Conservation (phyloP, 2,329 filamentous ascomycete species). For the Zymoseptoria passerinii region DNA sequence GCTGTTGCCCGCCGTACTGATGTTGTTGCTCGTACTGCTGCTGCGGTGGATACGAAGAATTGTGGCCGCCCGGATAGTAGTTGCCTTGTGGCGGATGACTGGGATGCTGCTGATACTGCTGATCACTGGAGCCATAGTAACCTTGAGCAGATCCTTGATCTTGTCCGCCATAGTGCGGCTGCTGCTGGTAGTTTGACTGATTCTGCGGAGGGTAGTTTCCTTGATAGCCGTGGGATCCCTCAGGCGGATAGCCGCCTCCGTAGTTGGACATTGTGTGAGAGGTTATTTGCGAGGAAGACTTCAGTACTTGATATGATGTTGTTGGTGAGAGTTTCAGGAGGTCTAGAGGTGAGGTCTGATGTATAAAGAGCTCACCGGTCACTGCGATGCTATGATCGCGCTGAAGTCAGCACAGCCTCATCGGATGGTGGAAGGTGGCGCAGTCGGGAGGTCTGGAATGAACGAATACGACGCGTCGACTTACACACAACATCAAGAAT, state of each 20-base stretch:
- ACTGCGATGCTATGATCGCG: neutral
- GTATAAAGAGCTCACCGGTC: neutral
- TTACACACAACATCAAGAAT: neutral
- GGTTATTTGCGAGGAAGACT: neutral
- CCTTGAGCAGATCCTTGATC: constrained; percentile 20
- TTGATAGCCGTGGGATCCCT: neutral
- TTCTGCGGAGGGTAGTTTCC: constrained; percentile 7
- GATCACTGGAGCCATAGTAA: constrained; percentile 24
- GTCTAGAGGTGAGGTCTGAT: neutral
- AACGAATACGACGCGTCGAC: neutral
- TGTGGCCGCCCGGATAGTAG: constrained; percentile 8
- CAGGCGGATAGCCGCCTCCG: neutral
- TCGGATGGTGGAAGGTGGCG: neutral
- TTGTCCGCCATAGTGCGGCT: constrained; percentile 4
- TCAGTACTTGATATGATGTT: too few relatives aligned
- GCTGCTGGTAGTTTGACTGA: constrained; percentile 6
- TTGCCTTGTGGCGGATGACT: constrained; percentile 9
- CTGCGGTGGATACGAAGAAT: constrained; percentile 10
- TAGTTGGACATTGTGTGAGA: neutral
- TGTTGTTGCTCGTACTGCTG: constrained; percentile 14
- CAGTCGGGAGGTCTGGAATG: neutral
- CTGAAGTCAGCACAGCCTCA: neutral
- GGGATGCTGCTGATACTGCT: constrained; percentile 23
- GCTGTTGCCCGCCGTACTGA: constrained; percentile 11
- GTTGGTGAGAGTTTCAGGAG: too few relatives aligned